Conservation (phyloP, 192 early-diverging fungal genomes). For the Coemansia sp. region DNA sequence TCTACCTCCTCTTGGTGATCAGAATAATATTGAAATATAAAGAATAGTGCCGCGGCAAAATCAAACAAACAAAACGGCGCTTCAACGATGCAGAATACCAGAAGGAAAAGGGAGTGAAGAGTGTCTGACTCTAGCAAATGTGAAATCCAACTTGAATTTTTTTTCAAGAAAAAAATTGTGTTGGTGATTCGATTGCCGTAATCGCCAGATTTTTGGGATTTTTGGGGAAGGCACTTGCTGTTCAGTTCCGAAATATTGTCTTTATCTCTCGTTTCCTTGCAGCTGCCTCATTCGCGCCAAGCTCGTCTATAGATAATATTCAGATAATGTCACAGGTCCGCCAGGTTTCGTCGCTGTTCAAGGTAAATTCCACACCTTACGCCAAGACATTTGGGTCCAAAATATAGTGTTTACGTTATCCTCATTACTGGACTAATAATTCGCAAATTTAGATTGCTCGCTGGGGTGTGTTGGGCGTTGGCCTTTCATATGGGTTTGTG, state of each 20-base stretch:
- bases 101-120: slow-evolving; percentile 4
- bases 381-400: not conserved
- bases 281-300: not conserved
- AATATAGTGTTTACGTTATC: not conserved
- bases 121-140: not conserved
- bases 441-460: slow-evolving; percentile 42
- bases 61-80: not conserved
- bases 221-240: not conserved
- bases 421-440: not conserved
- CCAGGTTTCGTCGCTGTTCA: slow-evolving; percentile 55
- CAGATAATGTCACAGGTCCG: slow-evolving; percentile 25
- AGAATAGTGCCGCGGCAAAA: not conserved
- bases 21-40: not conserved
- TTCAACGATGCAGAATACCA: not conserved
- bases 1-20: not conserved
- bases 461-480: slow-evolving; percentile 44
- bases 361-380: slow-evolving; percentile 22
- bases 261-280: slow-evolving; percentile 1
- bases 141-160: not conserved
- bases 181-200: slow-evolving; percentile 1
- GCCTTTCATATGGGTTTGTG: slow-evolving; percentile 47
- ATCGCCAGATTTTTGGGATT: not conserved
- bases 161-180: slow-evolving; percentile 1
- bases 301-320: not conserved
- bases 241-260: not conserved